Percentiles rank a stretch among this genome's conserved stretches.
Conservation (phyloP, 2,329 filamentous ascomycete species). For the Penicillium sclerotiorum region DNA sequence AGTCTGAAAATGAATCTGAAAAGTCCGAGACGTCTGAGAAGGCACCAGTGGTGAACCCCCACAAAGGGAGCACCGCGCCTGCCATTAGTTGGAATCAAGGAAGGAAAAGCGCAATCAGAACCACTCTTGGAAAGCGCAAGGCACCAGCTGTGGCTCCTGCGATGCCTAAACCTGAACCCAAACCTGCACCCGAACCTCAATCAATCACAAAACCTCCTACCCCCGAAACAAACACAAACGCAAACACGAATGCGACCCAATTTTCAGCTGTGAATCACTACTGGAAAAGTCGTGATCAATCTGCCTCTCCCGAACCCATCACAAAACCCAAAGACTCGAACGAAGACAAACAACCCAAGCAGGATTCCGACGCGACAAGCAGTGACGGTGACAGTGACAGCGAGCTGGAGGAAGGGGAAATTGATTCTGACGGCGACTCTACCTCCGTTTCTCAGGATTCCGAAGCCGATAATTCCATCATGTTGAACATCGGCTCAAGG, state of each 20-base stretch:
- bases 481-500: conserved; percentile 43
- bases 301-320: conserved; percentile 24
- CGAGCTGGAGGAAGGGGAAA: conserved; percentile 33
- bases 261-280: conserved; percentile 42
- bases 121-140: conserved; percentile 39
- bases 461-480: conserved; percentile 45
- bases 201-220: not conserved
- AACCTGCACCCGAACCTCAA: no score
- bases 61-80: conserved; percentile 29
- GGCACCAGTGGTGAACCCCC: conserved; percentile 16
- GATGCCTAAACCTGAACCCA: no score
- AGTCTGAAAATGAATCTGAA: conserved; percentile 18
- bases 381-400: no score
- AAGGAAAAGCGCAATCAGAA: conserved; percentile 45
- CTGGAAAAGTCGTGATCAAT: conserved; percentile 42
- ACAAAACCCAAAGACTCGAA: conserved; percentile 4
- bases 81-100: conserved; percentile 50
- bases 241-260: conserved; percentile 24
- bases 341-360: not conserved
- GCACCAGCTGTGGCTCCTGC: no score
- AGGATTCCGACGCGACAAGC: conserved; percentile 2
- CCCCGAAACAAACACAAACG: conserved; percentile 17
- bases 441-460: conserved; percentile 35
- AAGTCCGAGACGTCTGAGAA: conserved; percentile 9
- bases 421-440: conserved; percentile 34